Percentiles rank a stretch among this genome's conserved stretches.
phyloP scores from a whole-genome alignment of 306 rosid species.

The Prunus campanulata region DNA sequence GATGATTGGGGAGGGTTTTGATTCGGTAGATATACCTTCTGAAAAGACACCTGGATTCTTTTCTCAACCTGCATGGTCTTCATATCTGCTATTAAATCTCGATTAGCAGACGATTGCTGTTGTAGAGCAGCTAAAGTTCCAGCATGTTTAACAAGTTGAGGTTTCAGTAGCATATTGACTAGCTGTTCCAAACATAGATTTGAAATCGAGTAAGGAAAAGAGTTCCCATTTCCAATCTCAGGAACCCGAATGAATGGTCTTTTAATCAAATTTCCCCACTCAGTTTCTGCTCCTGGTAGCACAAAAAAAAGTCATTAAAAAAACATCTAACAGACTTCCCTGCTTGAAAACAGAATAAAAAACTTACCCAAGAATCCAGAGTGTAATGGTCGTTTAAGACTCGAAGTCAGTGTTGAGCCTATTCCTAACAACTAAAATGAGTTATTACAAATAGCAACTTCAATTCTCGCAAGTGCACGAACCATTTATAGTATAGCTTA shows the following conservation, averaged over 20 bases:
- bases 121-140: too few species aligned
- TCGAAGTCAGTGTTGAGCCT: too few species aligned
- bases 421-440: too few species aligned
- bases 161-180: conserved; percentile 62
- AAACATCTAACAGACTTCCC: background rate
- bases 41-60: too few species aligned
- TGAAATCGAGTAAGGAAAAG: conserved; percentile 42
- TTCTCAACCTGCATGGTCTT: too few species aligned
- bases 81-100: too few species aligned
- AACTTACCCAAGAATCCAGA: conserved; percentile 58
- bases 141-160: conserved; percentile 30
- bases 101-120: too few species aligned
- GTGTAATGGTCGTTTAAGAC: conserved; percentile 18
- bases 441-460: too few species aligned
- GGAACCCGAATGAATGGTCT: conserved; percentile 66
- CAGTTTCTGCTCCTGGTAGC: conserved; percentile 49
- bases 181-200: conserved; percentile 51
- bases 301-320: conserved; percentile 20
- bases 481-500: too few species aligned
- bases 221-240: conserved; percentile 42
- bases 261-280: conserved; percentile 68
- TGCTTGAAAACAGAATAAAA: background rate
- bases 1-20: too few species aligned
- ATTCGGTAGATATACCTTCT: too few species aligned
- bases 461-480: too few species aligned